Evolutionary conservation across 1,284 basidiomycete genomes (phyloP).

Genomic region (Cutaneotrichosporon cavernicola): DNA sequence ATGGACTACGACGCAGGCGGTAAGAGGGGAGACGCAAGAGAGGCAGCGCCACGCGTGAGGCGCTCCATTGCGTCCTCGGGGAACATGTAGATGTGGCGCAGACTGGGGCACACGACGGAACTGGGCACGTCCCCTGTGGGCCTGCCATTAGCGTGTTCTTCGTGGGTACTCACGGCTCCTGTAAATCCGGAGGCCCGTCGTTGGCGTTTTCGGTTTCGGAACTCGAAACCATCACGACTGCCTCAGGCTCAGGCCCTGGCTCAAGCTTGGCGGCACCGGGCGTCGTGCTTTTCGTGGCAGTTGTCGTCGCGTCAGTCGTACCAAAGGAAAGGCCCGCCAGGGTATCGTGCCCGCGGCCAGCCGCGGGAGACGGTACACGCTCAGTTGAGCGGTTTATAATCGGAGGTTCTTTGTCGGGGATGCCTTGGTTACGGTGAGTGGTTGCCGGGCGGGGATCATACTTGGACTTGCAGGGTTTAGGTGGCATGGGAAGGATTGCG

Average conservation of each 20-base stretch:
- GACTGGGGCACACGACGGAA: neutral
- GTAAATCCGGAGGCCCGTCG: neutral
- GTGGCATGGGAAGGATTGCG: neutral
- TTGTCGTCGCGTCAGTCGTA: neutral
- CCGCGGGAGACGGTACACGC: neutral
- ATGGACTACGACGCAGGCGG: neutral
- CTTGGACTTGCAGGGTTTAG: constrained; percentile 1
- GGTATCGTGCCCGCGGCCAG: neutral
- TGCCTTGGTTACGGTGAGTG: constrained; percentile 9
- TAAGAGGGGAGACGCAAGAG: neutral
- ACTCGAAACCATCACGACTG: neutral
- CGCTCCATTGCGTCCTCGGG: neutral
- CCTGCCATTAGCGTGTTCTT: neutral
- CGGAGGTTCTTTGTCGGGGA: neutral
- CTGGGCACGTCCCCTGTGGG: neutral
- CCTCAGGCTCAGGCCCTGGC: neutral
- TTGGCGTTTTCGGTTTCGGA: neutral
- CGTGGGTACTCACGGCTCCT: neutral
- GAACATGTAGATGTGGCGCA: constrained; percentile 5
- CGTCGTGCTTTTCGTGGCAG: neutral
- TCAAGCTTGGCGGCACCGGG: neutral
- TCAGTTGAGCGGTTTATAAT: constrained; percentile 2
- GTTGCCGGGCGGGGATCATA: neutral
- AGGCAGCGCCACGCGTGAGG: neutral
- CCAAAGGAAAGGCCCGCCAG: neutral